Evolutionary conservation across 192 early-diverging fungal species (phyloP).

Genomic region (Podila minutissima): DNA sequence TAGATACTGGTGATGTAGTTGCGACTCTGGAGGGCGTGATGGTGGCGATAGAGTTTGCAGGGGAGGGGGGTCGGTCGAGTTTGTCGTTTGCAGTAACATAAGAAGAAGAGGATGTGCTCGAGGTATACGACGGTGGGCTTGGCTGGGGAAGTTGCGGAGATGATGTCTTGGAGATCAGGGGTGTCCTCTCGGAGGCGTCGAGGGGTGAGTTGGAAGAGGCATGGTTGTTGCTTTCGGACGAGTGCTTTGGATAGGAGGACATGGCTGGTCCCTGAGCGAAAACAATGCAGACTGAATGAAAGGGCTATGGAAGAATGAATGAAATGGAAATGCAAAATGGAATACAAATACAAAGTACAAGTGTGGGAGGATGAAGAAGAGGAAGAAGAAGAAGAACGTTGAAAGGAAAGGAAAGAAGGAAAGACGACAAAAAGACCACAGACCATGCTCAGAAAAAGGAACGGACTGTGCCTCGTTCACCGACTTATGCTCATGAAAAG

Average conservation of each 20-base stretch:
- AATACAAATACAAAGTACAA: too few relatives aligned
- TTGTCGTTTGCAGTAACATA: not conserved
- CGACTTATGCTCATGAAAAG: too few relatives aligned
- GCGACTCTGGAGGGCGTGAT: not conserved
- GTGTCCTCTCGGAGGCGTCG: constrained; percentile 24
- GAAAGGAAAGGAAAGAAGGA: not conserved
- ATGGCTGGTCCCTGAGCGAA: not conserved
- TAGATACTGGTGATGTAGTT: constrained; percentile 3
- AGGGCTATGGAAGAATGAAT: not conserved
- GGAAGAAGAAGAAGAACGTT: not conserved
- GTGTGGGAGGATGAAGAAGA: not conserved
- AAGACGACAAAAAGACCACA: not conserved
- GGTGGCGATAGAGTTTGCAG: constrained; percentile 2
- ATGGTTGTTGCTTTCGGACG: constrained; percentile 4
- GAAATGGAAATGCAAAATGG: not conserved
- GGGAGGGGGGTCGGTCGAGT: constrained; percentile 1
- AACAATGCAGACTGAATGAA: too few relatives aligned
- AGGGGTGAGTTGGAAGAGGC: too few relatives aligned
- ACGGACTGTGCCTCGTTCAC: too few relatives aligned
- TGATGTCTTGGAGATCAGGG: constrained; percentile 27
- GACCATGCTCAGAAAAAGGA: too few relatives aligned
- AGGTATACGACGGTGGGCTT: not conserved
- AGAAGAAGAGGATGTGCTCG: not conserved
- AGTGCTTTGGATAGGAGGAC: constrained; percentile 43
- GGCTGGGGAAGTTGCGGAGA: too few relatives aligned